Base-by-base conservation (phyloP, 1,284 basidiomycete genomes). In the Ganoderma boninense region DNA sequence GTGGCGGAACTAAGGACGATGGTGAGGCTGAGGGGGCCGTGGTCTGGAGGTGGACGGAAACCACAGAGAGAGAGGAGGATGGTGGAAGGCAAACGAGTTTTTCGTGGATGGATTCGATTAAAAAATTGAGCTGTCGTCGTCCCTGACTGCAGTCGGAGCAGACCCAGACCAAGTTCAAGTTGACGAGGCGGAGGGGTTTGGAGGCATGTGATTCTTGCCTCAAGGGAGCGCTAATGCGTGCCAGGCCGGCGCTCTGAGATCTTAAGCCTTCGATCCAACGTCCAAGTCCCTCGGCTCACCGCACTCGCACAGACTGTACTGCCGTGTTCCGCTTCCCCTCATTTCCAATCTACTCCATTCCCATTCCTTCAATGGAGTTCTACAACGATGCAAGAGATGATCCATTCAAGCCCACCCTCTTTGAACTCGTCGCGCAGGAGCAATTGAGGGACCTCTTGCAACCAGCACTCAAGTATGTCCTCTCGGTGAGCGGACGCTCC, bases 341-440 rank as follows among this genome's bases (percentile, higher is more conserved):
- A 3, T 7, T 14, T 38, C 54, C 57, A 40, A 40, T 8, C 23
- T 26, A 14, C 38, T 43, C 40, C 16, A n/a, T 23, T 29, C 38
- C 43, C 40, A 29, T 29, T 29, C 2, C 26, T 16, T 23, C n/a
- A 16, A 96, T 96, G 94, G 92, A 95, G 79, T 95, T 95, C 85
- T 92, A 92, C 81, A 91, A 91, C 73, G 90, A 92, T 76, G 83
- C 90, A 4, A 91, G 92, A 42, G 86, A 86, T 8, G 91, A 95
- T 77, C 88, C 91, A 16, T 82, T 92, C 63, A 92, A 95, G 69
- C 98, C 98, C 0, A 97, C 96, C 13, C 86, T 99, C 60, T 99
- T 99, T 78, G 98, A 99, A 82, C 90, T 99, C 4, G 87, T 98
- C 35, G 97, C 97, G 0, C 96, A 99, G 80, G 97, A 98, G 73